Conservation (phyloP, 2,329 filamentous ascomycete genomes). For the Camillea tinctor region DNA sequence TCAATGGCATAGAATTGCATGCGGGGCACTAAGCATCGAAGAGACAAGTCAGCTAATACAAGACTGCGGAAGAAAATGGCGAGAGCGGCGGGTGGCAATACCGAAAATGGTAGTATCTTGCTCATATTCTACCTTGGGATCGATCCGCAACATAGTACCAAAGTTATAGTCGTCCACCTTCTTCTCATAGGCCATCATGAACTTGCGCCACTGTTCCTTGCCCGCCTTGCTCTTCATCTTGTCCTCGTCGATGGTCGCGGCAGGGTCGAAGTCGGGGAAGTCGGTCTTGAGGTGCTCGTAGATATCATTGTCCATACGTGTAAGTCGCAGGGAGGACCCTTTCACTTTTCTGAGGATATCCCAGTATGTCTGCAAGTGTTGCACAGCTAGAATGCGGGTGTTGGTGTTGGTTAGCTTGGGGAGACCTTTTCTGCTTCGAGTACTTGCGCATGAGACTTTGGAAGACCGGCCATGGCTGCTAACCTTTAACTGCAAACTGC, state of each 20-base stretch:
- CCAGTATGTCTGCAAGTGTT: slow-evolving; percentile 98
- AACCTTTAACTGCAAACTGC: slow-evolving; percentile 96
- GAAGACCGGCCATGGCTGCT: not conserved
- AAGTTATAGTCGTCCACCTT: slow-evolving; percentile 98
- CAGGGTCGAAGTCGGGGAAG: slow-evolving; percentile 90
- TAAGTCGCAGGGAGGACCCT: slow-evolving; percentile 85
- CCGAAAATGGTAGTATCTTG: slow-evolving; percentile 90
- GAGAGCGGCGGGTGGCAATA: slow-evolving; percentile 33
- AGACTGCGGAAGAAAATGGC: slow-evolving; percentile 39
- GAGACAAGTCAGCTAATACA: slow-evolving; percentile 41
- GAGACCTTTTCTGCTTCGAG: not conserved
- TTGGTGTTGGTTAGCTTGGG: slow-evolving; percentile 21
- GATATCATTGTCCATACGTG: slow-evolving; percentile 94
- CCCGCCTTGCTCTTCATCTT: slow-evolving; percentile 96
- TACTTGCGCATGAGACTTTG: not conserved
- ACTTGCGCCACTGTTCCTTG: slow-evolving; percentile 93
- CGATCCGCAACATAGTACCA: slow-evolving; percentile 84
- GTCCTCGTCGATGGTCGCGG: slow-evolving; percentile 79
- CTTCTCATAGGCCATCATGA: slow-evolving; percentile 92
- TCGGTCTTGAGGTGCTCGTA: slow-evolving; percentile 81
- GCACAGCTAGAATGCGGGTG: slow-evolving; percentile 60
- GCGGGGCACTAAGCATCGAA: slow-evolving; percentile 39
- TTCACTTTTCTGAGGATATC: slow-evolving; percentile 86
- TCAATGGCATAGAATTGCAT: slow-evolving; percentile 86
- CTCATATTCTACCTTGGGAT: slow-evolving; percentile 79